Percentiles rank a stretch among this genome's conserved stretches.
These are phyloP conservation scores for Hippophae rhamnoides DNA, from an alignment of 306 rosid species.

Conservation along the genomic window DNA sequence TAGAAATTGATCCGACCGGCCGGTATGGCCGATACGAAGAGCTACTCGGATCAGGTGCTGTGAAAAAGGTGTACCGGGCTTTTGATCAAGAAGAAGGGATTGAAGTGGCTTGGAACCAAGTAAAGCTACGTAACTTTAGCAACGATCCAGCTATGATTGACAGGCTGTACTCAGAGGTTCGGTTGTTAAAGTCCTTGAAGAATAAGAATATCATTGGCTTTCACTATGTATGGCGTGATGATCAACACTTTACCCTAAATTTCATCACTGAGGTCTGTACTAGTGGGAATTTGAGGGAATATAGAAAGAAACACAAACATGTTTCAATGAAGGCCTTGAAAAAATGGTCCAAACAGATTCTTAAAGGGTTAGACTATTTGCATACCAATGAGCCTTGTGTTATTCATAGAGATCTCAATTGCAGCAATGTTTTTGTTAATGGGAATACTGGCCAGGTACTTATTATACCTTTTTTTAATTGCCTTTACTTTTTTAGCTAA, in stretches of 20 bases:
- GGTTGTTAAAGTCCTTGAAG: slow-evolving; percentile 43
- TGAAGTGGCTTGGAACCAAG: slow-evolving; percentile 96
- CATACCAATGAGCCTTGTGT: slow-evolving; percentile 76
- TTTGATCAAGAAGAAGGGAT: slow-evolving; percentile 91
- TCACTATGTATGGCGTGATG: slow-evolving; percentile 62
- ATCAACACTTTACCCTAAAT: slow-evolving; percentile 30
- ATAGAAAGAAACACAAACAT: slow-evolving; percentile 71
- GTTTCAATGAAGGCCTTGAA: slow-evolving; percentile 78
- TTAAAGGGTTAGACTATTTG: slow-evolving; percentile 70
- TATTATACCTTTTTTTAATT: neutral
- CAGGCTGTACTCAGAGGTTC: slow-evolving; percentile 71
- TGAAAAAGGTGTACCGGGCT: slow-evolving; percentile 79
- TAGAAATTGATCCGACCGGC: slow-evolving; percentile 53
- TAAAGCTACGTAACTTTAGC: slow-evolving; percentile 55
- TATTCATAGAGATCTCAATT: slow-evolving; percentile 94
- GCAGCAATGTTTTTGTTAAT: slow-evolving; percentile 90
- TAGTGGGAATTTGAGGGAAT: slow-evolving; percentile 80
- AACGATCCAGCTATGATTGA: slow-evolving; percentile 61
- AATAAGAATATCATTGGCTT: slow-evolving; percentile 61
- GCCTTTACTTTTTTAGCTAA: neutral
- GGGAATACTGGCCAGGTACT: slow-evolving; percentile 80
- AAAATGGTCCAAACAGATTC: slow-evolving; percentile 80
- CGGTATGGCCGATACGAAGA: slow-evolving; percentile 70
- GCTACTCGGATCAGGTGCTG: slow-evolving; percentile 68
- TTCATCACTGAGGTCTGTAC: slow-evolving; percentile 94